Evolutionary conservation across 306 rosid genomes (phyloP), one percentile per base, ranked within the genome.

Genomic region (Dryas alaskensis): DNA sequence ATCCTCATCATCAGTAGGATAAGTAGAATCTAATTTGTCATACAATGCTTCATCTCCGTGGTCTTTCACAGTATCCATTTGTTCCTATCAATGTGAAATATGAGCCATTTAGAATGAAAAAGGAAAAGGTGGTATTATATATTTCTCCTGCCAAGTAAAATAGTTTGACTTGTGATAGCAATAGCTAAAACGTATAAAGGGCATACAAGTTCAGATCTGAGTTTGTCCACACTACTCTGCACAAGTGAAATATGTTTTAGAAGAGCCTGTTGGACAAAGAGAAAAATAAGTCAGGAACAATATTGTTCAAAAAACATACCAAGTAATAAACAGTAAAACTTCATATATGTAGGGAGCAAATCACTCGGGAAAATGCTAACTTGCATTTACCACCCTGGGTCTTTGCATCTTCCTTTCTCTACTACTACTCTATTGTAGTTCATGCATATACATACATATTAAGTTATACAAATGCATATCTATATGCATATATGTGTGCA

Each of bases 171-270:
- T 81, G 58, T 75, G 75, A 53, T 31, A 59, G 31, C 10, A 60
- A 53, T 58, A 68, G 49, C 47, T 67, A n/a, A 70, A 74, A 31
- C 16, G 64, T 64, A 43, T 46, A 61, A 54, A 73, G 31, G 72
- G 70, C 92, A 19, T 88, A 94, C 99, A 49, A 94, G 89, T 87
- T 88, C 95, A 5, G 87, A 82, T 83, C 84, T 80, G 60, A 94
- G 81, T 78, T 57, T 87, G 76, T 75, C 87, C 86, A 82, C 95
- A 73, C 79, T 89, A 60, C 73, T 86, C 78, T 88, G 90, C 81
- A 94, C 37, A 27, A 79, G 81, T 27, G 92, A 80, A 71, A 94
- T 84, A 65, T 94, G 96, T 50, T 70, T 86, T 59, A 79, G 69
- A 54, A 94, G 88, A n/a, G 96, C 97, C 98, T 93, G 94, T 75